Base-by-base conservation (phyloP, 331 rosid genomes). In the Stylosanthes scabra region DNA sequence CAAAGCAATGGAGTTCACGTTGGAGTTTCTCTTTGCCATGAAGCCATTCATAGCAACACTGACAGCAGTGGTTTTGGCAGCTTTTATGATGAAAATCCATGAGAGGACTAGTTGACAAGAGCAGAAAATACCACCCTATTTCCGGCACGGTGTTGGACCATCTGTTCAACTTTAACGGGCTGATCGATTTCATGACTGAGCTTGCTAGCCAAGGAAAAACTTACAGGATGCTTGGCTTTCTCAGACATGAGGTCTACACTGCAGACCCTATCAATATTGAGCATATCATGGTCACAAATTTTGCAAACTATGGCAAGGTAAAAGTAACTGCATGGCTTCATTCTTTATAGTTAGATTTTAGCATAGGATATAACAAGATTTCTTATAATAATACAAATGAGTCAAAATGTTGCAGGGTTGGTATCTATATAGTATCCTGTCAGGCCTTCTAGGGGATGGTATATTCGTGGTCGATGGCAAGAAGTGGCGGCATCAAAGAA, bases 401-500 rank as follows among this genome's bases (percentile, higher is more conserved):
- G 52, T n/a, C 7, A 54, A 42, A 41, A 37, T 9, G 15, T 60
- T 68, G 74, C 84, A 92, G 97, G 94, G 96, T 25, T 61, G 61
- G 82, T 77, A 86, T 75, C 85, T 85, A 78, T 56, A 85, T 66
- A 69, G 75, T 51, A 75, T 86, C 58, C 57, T 92, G 56, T 77
- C 39, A 65, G 96, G 87, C 84, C 87, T 90, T 72, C 83, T 90
- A 0, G 96, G 97, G 16, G 90, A 88, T 67, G 91, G 93, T 9
- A 93, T 93, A 76, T 93, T 93, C 51, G 50, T 96, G 0, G 96
- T 93, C 46, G 97, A 90, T 72, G 93, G 97, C 8, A 89, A 86
- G 9, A 80, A 76, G 74, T 93, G 98, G 96, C 80, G 85, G 15
- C 86, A 87, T 49, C 98, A 90, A 74, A 90, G 97, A 31, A 93